Conservation (phyloP, 2,329 filamentous ascomycete species). For the Leptographium radiaticola region DNA sequence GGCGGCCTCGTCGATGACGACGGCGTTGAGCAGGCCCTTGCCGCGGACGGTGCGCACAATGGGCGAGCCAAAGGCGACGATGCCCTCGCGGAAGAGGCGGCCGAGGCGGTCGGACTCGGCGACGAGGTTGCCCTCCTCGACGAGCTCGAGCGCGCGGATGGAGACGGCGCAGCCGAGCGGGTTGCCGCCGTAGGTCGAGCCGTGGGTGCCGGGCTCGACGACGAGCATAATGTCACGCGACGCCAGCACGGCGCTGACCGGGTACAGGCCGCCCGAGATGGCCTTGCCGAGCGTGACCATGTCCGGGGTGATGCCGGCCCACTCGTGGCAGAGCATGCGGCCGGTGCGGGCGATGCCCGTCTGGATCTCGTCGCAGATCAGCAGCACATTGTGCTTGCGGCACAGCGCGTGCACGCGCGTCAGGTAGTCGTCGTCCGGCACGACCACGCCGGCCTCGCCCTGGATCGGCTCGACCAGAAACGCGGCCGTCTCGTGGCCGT, state of each 20-base stretch:
- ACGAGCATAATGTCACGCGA: slow-evolving; percentile 90
- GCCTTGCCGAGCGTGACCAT: slow-evolving; percentile 92
- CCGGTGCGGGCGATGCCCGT: slow-evolving; percentile 94
- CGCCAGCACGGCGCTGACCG: slow-evolving; percentile 85
- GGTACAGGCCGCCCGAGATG: slow-evolving; percentile 97
- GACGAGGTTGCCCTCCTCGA: slow-evolving; percentile 82
- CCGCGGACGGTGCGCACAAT: slow-evolving; percentile 75
- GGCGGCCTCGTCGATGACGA: slow-evolving; percentile 85
- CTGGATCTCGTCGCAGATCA: slow-evolving; percentile 98
- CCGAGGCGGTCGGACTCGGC: slow-evolving; percentile 72
- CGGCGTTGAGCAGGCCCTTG: slow-evolving; percentile 89
- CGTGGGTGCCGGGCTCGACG: slow-evolving; percentile 90
- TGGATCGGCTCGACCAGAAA: slow-evolving; percentile 96
- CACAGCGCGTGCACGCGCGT: slow-evolving; percentile 69
- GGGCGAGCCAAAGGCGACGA: slow-evolving; percentile 62
- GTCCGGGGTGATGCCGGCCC: slow-evolving; percentile 90
- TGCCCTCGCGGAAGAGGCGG: slow-evolving; percentile 66
- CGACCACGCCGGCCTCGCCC: slow-evolving; percentile 92
- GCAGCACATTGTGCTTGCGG: slow-evolving; percentile 85
- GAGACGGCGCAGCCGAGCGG: slow-evolving; percentile 90
- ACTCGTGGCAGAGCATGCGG: slow-evolving; percentile 85
- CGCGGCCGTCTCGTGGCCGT: slow-evolving; percentile 76
- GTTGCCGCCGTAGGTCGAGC: slow-evolving; percentile 97
- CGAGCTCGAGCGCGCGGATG: slow-evolving; percentile 85
- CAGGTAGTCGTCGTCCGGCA: slow-evolving; percentile 84